Percentiles rank a stretch among this genome's conserved stretches.
Conservation (phyloP, 306 rosid species). For the Coriaria nepalensis region DNA sequence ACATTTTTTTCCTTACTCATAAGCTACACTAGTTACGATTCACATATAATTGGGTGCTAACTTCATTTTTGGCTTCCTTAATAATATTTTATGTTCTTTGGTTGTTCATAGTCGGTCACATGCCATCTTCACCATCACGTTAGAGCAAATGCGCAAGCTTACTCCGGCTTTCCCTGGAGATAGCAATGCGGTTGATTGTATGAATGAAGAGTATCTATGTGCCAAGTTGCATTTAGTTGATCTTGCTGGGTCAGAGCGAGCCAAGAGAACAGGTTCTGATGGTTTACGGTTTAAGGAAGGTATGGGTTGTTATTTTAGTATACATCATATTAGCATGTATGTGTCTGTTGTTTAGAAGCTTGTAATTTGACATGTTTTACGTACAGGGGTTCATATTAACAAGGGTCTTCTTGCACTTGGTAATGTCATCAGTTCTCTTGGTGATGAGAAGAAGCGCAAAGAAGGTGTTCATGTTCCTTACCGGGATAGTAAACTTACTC, state of each 20-base stretch:
- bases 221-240: constrained; percentile 97
- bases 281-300: constrained; percentile 99
- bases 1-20: too few relatives aligned
- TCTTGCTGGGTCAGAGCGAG: constrained; percentile 99
- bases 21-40: too few relatives aligned
- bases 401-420: constrained; percentile 99
- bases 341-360: constrained; percentile 10
- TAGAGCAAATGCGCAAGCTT: constrained; percentile 89
- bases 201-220: constrained; percentile 79
- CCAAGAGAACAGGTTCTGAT: constrained; percentile 98
- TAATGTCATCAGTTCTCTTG: constrained; percentile 98
- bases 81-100: not conserved
- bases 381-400: constrained; percentile 92
- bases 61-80: constrained; percentile 1
- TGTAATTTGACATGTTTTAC: constrained; percentile 4
- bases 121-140: constrained; percentile 96
- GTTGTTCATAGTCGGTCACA: constrained; percentile 68
- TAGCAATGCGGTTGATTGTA: constrained; percentile 27
- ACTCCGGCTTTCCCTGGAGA: constrained; percentile 34
- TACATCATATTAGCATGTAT: constrained; percentile 6
- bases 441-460: constrained; percentile 98
- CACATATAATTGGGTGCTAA: not conserved
- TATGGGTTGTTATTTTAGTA: constrained; percentile 12
- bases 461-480: constrained; percentile 96
- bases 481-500: constrained; percentile 95